Evolutionary conservation across 345 rosid species (phyloP), one percentile per base, ranked within the genome.

Genomic region (Lumnitzera littorea): DNA sequence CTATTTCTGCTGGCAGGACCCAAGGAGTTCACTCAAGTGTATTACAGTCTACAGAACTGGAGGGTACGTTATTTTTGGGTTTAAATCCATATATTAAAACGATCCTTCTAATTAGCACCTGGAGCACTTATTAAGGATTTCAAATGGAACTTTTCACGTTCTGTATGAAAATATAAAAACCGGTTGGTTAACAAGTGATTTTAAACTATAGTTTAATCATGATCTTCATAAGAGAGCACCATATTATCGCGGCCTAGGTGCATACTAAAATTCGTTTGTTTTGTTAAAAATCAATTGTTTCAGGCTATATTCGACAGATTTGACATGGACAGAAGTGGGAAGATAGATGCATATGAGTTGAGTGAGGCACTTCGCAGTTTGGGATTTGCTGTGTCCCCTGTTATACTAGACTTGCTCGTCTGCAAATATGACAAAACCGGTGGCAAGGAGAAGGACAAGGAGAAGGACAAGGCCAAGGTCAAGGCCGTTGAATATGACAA

Each of bases 1-100:
- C 31, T 27, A 27, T 27, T 5, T 27, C 3, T 27, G 5, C 5
- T 27, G 31, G 54, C 73, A 94, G 97, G 99, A 36, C 97, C 96
- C 0, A 87, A 84, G 77, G 99, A 94, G 65, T 89, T 94, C 76
- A 72, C 75, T 53, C 62, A 77, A 16, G 78, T 94, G 69, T 94
- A 89, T 68, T 91, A 89, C 76, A 89, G 97, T 76, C 96, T 92
- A 29, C 99, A 92, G 78, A 88, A 58, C 62, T 92, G 99, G 99
- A 81, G 97, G 86, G 99, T 94, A 70, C 76, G 76, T 24, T 29
- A 3, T 25, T 2, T 47, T 11, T 46, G 11, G 11, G 16, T 2
- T 16, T 60, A 2, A 53, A 61, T 53, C 15, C 11, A 9, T 3
- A 47, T 17, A 54, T 29, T 27, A 27, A 27, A 27, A 27, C 3